Evolutionary conservation across 768 basidiomycete genomes (phyloP).

Genomic region (Russula olivacea): DNA sequence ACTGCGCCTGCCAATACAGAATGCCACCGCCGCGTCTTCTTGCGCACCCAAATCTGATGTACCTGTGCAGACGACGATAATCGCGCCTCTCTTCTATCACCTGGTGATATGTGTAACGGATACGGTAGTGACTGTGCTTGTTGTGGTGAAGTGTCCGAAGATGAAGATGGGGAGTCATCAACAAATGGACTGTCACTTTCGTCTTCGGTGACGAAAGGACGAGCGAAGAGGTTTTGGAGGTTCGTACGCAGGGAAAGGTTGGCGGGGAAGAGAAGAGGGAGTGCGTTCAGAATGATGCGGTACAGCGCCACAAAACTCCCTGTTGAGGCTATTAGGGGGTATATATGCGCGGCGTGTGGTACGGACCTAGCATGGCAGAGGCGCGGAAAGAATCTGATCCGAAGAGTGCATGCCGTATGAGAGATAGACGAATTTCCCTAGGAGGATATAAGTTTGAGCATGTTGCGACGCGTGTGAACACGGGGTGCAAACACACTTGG

Average conservation of each 20-base stretch:
- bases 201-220: slow-evolving; percentile 29
- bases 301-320: slow-evolving; percentile 75
- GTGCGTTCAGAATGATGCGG: slow-evolving; percentile 69
- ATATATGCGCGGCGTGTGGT: neutral
- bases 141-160: slow-evolving; percentile 26
- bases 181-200: slow-evolving; percentile 24
- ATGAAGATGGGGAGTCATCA: slow-evolving; percentile 21
- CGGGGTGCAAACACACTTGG: slow-evolving; percentile 44
- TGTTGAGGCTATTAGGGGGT: slow-evolving; percentile 27
- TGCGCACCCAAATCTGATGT: slow-evolving; percentile 56
- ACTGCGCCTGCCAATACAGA: slow-evolving; percentile 72
- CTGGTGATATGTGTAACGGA: slow-evolving; percentile 8
- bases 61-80: slow-evolving; percentile 59
- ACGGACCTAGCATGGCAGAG: slow-evolving; percentile 77
- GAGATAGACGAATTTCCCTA: slow-evolving; percentile 56
- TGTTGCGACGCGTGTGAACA: slow-evolving; percentile 4
- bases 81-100: slow-evolving; percentile 39
- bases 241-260: slow-evolving; percentile 26
- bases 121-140: slow-evolving; percentile 12
- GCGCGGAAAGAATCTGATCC: slow-evolving; percentile 80
- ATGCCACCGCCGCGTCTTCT: slow-evolving; percentile 72
- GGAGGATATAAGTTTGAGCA: neutral
- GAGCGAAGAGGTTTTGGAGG: slow-evolving; percentile 25
- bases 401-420: slow-evolving; percentile 79
- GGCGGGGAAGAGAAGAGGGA: slow-evolving; percentile 61